Evolutionary conservation across 495 filamentous ascomycete genomes (phyloP).

Genomic region (Poronia punctata): DNA sequence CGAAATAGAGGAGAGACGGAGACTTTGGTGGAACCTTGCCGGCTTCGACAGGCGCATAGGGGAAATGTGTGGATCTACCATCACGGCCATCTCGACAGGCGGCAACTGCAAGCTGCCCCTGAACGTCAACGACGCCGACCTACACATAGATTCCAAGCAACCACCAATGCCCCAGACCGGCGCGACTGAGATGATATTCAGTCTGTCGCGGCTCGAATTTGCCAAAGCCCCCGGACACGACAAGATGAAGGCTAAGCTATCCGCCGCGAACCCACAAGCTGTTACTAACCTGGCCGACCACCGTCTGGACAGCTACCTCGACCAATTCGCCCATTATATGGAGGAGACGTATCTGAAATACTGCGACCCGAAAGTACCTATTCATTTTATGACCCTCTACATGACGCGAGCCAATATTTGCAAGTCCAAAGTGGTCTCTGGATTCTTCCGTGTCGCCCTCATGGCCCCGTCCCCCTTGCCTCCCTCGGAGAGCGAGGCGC

Average conservation of each 20-base stretch:
- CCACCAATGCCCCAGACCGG: slow-evolving; percentile 33
- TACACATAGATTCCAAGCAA: slow-evolving; percentile 42
- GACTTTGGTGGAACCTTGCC: slow-evolving; percentile 68
- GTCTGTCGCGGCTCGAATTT: slow-evolving; percentile 42
- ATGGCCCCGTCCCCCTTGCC: slow-evolving; percentile 23
- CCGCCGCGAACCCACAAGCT: slow-evolving; percentile 28
- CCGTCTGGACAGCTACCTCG: slow-evolving; percentile 43
- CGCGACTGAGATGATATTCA: slow-evolving; percentile 47
- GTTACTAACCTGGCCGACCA: slow-evolving; percentile 41
- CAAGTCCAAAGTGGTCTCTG: slow-evolving; percentile 35
- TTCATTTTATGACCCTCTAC: slow-evolving; percentile 47
- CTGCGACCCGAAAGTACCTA: slow-evolving; percentile 55
- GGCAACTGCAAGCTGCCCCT: slow-evolving; percentile 43
- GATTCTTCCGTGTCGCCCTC: slow-evolving; percentile 23
- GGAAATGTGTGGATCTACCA: slow-evolving; percentile 57
- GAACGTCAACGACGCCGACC: slow-evolving; percentile 52
- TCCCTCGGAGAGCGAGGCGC: slow-evolving; percentile 32
- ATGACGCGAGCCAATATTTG: slow-evolving; percentile 43
- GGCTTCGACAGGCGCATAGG: slow-evolving; percentile 57
- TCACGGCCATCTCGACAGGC: slow-evolving; percentile 47
- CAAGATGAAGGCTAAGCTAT: slow-evolving; percentile 32
- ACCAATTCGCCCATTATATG: slow-evolving; percentile 46
- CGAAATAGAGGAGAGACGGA: slow-evolving; percentile 59
- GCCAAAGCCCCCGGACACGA: slow-evolving; percentile 38
- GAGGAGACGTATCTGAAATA: slow-evolving; percentile 53